These are phyloP conservation scores for Dendrobium catenatum DNA, from an alignment of 106 monocot species.

Conservation along the genomic window DNA sequence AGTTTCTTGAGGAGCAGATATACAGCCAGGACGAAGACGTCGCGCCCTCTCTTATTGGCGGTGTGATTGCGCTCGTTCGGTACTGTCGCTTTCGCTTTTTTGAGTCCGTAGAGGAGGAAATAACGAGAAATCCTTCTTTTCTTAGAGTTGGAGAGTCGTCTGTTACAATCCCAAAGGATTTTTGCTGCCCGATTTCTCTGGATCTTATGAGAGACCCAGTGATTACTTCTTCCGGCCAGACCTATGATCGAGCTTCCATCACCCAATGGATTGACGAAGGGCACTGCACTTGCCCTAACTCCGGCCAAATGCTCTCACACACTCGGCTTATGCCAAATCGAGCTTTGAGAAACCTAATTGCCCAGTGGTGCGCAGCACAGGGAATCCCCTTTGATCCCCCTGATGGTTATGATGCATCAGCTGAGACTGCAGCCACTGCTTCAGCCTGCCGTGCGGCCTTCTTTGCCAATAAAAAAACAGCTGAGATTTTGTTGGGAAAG, in stretches of 20 bases:
- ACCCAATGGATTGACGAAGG: conserved; percentile 58
- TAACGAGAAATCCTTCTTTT: background rate
- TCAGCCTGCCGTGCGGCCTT: conserved; percentile 19
- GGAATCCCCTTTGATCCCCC: conserved; percentile 25
- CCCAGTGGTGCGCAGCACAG: conserved; percentile 38
- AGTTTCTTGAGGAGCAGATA: conserved; percentile 78
- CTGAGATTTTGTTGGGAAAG: conserved; percentile 23
- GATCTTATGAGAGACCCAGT: conserved; percentile 68
- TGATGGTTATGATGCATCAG: background rate
- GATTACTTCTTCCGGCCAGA: conserved; percentile 53
- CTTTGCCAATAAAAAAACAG: conserved; percentile 37
- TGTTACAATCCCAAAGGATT: conserved; percentile 40
- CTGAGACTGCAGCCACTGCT: background rate
- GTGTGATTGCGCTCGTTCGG: conserved; percentile 53
- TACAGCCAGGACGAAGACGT: conserved; percentile 51
- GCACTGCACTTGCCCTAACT: conserved; percentile 51
- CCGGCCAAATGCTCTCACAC: conserved; percentile 41
- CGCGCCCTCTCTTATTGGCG: conserved; percentile 41
- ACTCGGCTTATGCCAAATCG: conserved; percentile 32
- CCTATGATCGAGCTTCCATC: conserved; percentile 56
- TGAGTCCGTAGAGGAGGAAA: conserved; percentile 17
- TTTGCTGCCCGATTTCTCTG: conserved; percentile 59
- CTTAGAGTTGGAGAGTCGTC: conserved; percentile 1
- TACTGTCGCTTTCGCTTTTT: conserved; percentile 77
- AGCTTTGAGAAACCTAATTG: conserved; percentile 40